Evolutionary conservation across 495 filamentous ascomycete species (phyloP), one percentile per base, ranked within the genome.

Genomic region (Neurospora pannonica): DNA sequence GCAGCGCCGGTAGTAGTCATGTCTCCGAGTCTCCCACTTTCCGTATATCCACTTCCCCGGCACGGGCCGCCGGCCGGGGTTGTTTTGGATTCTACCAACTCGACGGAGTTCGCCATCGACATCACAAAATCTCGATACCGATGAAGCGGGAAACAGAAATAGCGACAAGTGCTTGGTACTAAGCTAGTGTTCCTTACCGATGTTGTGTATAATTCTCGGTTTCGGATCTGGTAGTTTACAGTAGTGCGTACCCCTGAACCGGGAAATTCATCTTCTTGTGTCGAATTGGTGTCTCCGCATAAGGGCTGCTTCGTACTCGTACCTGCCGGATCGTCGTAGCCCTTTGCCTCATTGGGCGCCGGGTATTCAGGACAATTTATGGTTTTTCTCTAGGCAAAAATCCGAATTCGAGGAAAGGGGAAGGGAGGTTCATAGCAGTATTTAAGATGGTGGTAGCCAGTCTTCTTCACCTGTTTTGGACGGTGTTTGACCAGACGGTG

Each of bases 281-380:
- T 24, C 46, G n/a, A 13, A 48, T 24, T 48, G 21, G 42, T n/a
- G 46, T 54, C 46, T 54, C 46, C 46, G 46, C 46, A 54, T 28
- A 5, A 24, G 24, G 46, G 46, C 46, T 28, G 46, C 46, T 54
- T 76, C 75, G 75, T 76, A 76, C 75, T 76, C 75, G 75, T 74
- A 76, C 72, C 72, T 70, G 62, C 67, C 67, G 37, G 46, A 54
- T 54, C 46, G 46, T 54, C 46, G 21, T 24, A 10, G 10, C 28
- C 21, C 21, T 5, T 13, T 54, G 11, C 21, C 21, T 54, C 46
- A 28, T 54, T 54, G 46, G 46, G 46, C 21, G 13, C 10, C n/a
- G 21, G 46, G 46, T 54, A 54, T 54, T 54, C 46, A 54, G 46
- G 21, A 28, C 10, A 54, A 54, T 54, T 24, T 28, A 15, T 54